Base-by-base conservation (phyloP, 2,329 filamentous ascomycete species). In the Anisogramma anomala region DNA sequence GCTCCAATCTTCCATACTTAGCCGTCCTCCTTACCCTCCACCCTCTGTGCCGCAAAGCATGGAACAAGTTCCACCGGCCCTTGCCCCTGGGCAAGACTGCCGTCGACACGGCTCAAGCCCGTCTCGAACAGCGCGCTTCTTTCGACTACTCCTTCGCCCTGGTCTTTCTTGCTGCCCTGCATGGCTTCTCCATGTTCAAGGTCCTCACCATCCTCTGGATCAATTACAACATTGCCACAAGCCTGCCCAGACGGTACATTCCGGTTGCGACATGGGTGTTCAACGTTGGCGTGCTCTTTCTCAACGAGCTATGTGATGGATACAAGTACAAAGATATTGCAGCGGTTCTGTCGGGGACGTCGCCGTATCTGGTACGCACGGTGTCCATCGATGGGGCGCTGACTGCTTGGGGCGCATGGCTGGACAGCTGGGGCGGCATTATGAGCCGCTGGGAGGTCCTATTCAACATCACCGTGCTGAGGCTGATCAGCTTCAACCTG, bases 401-500 rank as follows among this genome's bases (percentile, higher is more conserved):
- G 28, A 65, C 74, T 25, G 65, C 68, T 15, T 81, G 81, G 68
- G 87, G 79, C 6, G 65, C 68, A 32, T 83, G 75, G 66, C 65
- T 96, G 13, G 91, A 98, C 61, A 69, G 71, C 39, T 81, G 82
- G 49, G 79, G 85, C 6, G 91, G 91, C 1, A 65, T 98, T n/a
- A 79, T 94, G 57, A 70, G 81, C 0, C 75, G 89, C 45, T 98
- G 91, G 91, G 86, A 96, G 58, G 79, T 98, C n/a, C 71, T 95
- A 4, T 98, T 98, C 71, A 98, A 98, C 55, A 77, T 98, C 47
- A 95, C 89, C 3, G 81, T 96, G 19, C 66, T 98, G 42, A 80
- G 91, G 4, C 69, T 96, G 35, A 87, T 98, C 53, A 95, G 89
- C 58, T 98, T 94, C 71, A 96, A 96, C 59, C 62, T 98, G 56